These are phyloP conservation scores for Penicillium sp. DNA, from an alignment of 2,329 filamentous ascomycete species.

Conservation along the genomic window DNA sequence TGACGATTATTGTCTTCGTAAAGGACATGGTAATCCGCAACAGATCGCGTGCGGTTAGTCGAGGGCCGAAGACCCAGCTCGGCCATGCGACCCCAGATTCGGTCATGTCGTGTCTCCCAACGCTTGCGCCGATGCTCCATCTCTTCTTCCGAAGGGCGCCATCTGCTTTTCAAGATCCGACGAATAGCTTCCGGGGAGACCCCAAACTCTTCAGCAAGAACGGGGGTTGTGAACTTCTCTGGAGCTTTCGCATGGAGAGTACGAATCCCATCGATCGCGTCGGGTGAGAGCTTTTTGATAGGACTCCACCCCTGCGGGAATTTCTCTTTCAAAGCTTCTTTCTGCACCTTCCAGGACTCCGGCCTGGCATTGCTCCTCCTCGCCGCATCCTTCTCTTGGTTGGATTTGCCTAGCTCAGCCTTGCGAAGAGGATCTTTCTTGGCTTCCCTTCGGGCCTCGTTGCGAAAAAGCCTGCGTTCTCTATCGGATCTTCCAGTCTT, in stretches of 20 bases:
- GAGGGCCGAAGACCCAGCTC: slow-evolving; percentile 55
- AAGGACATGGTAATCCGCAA: slow-evolving; percentile 27
- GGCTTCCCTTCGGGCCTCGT: slow-evolving; percentile 6
- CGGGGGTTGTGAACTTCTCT: slow-evolving; percentile 67
- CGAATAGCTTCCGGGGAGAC: slow-evolving; percentile 84
- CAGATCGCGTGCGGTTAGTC: slow-evolving; percentile 40
- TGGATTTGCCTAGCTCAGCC: slow-evolving; percentile 6
- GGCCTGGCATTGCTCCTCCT: slow-evolving; percentile 33
- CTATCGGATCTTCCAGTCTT: slow-evolving; percentile 3
- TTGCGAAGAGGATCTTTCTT: slow-evolving; percentile 4
- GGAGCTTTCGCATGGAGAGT: slow-evolving; percentile 75
- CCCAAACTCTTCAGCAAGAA: slow-evolving; percentile 73
- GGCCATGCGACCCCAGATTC: slow-evolving; percentile 46
- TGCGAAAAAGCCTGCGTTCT: slow-evolving; percentile 10
- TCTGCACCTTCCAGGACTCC: slow-evolving; percentile 71
- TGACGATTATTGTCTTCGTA: slow-evolving; percentile 23
- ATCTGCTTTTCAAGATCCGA: slow-evolving; percentile 67
- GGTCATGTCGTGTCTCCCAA: slow-evolving; percentile 46
- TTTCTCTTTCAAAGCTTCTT: slow-evolving; percentile 69
- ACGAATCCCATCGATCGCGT: slow-evolving; percentile 85
- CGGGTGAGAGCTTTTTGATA: slow-evolving; percentile 81
- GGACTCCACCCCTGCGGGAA: slow-evolving; percentile 77
- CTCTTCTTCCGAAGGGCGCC: slow-evolving; percentile 42
- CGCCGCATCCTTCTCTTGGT: slow-evolving; percentile 14
- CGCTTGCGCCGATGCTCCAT: slow-evolving; percentile 39